Evolutionary conservation across 495 filamentous ascomycete genomes (phyloP).

Genomic region (Hypoxylon intermedium): DNA sequence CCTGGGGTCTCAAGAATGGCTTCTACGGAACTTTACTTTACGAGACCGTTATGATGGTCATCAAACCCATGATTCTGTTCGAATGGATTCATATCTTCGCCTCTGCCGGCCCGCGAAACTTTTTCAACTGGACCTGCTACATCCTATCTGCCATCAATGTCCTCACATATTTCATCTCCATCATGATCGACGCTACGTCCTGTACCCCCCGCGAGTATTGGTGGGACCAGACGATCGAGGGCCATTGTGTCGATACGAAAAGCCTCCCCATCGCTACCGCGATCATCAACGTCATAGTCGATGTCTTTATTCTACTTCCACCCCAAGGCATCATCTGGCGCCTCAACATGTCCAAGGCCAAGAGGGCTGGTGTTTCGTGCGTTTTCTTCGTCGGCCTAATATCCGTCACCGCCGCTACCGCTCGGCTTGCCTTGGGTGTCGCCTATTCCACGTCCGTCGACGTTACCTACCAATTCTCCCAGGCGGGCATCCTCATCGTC

Average conservation of each 20-base stretch:
- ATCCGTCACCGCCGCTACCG: constrained; percentile 13
- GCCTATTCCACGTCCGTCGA: constrained; percentile 11
- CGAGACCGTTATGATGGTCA: constrained; percentile 20
- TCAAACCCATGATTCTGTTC: constrained; percentile 37
- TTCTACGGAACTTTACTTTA: constrained; percentile 25
- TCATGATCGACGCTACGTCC: constrained; percentile 17
- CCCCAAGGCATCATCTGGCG: constrained; percentile 39
- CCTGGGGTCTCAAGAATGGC: constrained; percentile 3
- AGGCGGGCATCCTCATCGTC: background rate
- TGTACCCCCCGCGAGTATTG: constrained; percentile 24
- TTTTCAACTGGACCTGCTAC: constrained; percentile 22
- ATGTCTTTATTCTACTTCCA: constrained; percentile 27
- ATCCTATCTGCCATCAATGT: constrained; percentile 4
- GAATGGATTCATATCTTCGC: constrained; percentile 41
- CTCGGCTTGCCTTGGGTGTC: constrained; percentile 1
- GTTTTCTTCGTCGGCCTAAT: constrained; percentile 36
- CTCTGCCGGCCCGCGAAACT: constrained; percentile 17
- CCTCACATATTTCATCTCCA: constrained; percentile 13
- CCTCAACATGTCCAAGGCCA: constrained; percentile 31
- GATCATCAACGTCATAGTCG: constrained; percentile 14
- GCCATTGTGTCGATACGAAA: constrained; percentile 14
- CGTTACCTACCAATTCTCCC: constrained; percentile 18
- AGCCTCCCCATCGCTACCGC: constrained; percentile 16
- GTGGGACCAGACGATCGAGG: constrained; percentile 29
- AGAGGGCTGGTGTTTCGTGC: constrained; percentile 35